phyloP scores from a whole-genome alignment of 2,329 filamentous ascomycete species.

The Albophoma yamanashiensis region DNA sequence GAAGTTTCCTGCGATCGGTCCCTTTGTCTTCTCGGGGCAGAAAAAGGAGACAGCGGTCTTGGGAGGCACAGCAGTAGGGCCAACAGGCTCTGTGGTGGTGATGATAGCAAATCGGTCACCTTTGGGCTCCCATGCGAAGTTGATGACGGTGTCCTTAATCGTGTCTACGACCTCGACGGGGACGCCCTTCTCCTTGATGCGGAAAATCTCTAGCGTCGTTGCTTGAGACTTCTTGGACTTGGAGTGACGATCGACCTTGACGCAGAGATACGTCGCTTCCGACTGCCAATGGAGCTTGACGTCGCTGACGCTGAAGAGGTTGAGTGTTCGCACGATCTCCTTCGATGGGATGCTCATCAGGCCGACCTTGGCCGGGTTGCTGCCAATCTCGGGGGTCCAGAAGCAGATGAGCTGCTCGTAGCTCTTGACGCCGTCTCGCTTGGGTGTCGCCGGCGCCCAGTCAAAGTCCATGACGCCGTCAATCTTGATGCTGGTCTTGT shows the following conservation, averaged over 20 bases:
- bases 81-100: slow-evolving; percentile 76
- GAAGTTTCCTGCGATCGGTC: slow-evolving; percentile 74
- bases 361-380: slow-evolving; percentile 93
- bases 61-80: slow-evolving; percentile 70
- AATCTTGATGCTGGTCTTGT: slow-evolving; percentile 89
- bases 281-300: slow-evolving; percentile 99
- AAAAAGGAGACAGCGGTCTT: slow-evolving; percentile 97
- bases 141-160: slow-evolving; percentile 97
- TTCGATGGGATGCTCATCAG: slow-evolving; percentile 95
- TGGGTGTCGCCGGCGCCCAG: slow-evolving; percentile 79
- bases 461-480: slow-evolving; percentile 97
- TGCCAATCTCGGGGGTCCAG: slow-evolving; percentile 97
- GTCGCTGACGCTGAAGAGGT: slow-evolving; percentile 96
- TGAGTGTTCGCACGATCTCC: slow-evolving; percentile 85
- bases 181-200: slow-evolving; percentile 92
- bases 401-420: slow-evolving; percentile 97
- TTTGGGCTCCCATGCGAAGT: slow-evolving; percentile 99
- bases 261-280: slow-evolving; percentile 84
- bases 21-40: slow-evolving; percentile 91
- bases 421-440: slow-evolving; percentile 74
- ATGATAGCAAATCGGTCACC: slow-evolving; percentile 96
- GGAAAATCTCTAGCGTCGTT: slow-evolving; percentile 97
- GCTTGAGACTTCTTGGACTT: slow-evolving; percentile 98
- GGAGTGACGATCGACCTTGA: slow-evolving; percentile 97
- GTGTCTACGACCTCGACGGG: slow-evolving; percentile 96